Conservation (phyloP, 2,329 filamentous ascomycete genomes). For the Fusarium verrucosum region DNA sequence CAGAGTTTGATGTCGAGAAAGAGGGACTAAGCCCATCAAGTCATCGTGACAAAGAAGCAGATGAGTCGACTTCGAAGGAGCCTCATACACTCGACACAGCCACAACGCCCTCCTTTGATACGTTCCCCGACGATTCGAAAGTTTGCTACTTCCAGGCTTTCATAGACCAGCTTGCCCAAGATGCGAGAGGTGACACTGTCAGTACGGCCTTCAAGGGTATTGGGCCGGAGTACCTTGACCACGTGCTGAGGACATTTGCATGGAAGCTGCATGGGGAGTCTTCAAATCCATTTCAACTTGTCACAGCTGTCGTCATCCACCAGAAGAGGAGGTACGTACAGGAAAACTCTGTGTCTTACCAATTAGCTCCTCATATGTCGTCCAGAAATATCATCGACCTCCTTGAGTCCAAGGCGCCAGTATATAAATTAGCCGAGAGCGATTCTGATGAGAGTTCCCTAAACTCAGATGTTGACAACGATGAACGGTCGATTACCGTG, state of each 20-base stretch:
- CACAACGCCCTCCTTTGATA: neutral
- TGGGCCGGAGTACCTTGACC: neutral
- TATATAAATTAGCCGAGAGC: neutral
- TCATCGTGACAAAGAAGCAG: rapidly evolving
- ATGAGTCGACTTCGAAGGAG: rapidly evolving
- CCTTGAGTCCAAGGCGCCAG: neutral
- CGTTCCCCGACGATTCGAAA: neutral
- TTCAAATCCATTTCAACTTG: neutral
- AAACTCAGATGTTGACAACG: rapidly evolving
- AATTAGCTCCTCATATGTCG: neutral
- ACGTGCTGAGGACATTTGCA: neutral
- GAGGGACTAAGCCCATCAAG: rapidly evolving
- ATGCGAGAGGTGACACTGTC: rapidly evolving
- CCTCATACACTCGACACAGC: neutral
- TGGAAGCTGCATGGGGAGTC: conserved; percentile 12
- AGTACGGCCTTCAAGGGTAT: neutral
- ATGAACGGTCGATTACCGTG: rapidly evolving
- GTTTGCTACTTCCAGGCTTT: neutral
- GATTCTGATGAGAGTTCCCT: neutral
- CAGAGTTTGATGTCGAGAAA: no score
- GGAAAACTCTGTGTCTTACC: neutral
- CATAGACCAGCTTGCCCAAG: neutral
- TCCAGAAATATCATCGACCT: neutral
- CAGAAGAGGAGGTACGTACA: neutral
- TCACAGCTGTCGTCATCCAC: neutral